Base-by-base conservation (phyloP, 768 basidiomycete species). In the Boletus insuetus region DNA sequence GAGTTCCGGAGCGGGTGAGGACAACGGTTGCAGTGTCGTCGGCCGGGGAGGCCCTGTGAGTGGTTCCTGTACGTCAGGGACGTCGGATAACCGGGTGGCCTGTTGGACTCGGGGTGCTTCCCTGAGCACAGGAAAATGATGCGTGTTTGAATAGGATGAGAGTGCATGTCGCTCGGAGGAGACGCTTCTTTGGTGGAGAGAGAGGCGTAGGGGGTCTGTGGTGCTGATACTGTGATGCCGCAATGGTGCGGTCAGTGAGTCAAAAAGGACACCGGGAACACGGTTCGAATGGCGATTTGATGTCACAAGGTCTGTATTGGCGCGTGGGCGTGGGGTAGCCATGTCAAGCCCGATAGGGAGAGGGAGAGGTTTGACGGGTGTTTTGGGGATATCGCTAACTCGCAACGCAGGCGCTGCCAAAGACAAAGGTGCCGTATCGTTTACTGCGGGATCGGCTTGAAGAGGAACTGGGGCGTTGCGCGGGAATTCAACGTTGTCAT, bases 1-100 rank as follows among this genome's bases (percentile, higher is more conserved):
- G 39, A 76, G 67, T 61, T 84, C 80, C 5, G 83, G 83, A 43
- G 82, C 67, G 46, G 83, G 69, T 26, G 85, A 80, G 38, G 80
- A 61, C 14, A 87, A 65, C 6, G 76, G 68, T 60, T 80, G 74
- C 54, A 83, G 84, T 0, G 51, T 10, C 1, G 43, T 47, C 29
- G 55, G 50, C 12, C 12, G 46, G 17, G 49, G 24, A 39, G 56
- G 22, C 6, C 10, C 20, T 29, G 29, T 16, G 41, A 12, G 38
- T 24, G 8, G 20, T 39, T 60, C 64, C 35, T 53, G 41, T 17
- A 31, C 3, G 17, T 54, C 40, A 26, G 50, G 57, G 9, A 59
- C 39, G 6, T 54, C 45, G 5, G 59, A 49, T 29, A 45, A 48
- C 22, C 44, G 41, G 32, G 44, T 34, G 3, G 54, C 29, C 26